A percentile compares a stretch with the other conserved stretches of the same genome.
phyloP scores from a whole-genome alignment of 306 rosid species.

The Cicer chorassanicum region DNA sequence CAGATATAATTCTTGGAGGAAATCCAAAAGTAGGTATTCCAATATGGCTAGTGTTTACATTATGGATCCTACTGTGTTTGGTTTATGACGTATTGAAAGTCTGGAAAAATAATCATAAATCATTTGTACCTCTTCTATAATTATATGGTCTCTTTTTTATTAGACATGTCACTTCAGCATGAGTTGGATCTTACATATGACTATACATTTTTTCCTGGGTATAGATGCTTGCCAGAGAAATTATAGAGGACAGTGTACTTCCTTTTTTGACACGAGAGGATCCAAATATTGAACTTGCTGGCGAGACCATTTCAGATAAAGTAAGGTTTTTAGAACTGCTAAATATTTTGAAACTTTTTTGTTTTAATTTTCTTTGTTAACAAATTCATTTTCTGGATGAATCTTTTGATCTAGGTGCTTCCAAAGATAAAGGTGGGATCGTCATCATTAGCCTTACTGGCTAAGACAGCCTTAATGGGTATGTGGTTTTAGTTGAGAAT shows the following conservation, averaged over 20 bases:
- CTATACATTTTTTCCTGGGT: conserved; percentile 35
- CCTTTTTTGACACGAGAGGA: conserved; percentile 71
- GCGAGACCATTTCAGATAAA: conserved; percentile 68
- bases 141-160: conserved; percentile 32
- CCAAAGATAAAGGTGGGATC: conserved; percentile 88
- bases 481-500: conserved; percentile 47
- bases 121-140: conserved; percentile 31
- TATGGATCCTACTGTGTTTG: conserved; percentile 20
- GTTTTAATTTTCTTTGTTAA: conserved; percentile 28
- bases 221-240: conserved; percentile 95
- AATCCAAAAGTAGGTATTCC: conserved; percentile 84
- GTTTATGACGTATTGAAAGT: conserved; percentile 7
- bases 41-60: conserved; percentile 37
- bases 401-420: conserved; percentile 65
- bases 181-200: conserved; percentile 37
- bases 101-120: conserved; percentile 35
- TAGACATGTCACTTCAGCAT: conserved; percentile 41
- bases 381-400: conserved; percentile 40
- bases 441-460: conserved; percentile 83
- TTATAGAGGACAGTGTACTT: conserved; percentile 82
- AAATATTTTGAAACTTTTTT: conserved; percentile 1
- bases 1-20: conserved; percentile 97
- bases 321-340: conserved; percentile 45
- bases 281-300: conserved; percentile 66
- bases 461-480: conserved; percentile 93